Conservation (phyloP, 768 basidiomycete species). For the Mycena crocata region DNA sequence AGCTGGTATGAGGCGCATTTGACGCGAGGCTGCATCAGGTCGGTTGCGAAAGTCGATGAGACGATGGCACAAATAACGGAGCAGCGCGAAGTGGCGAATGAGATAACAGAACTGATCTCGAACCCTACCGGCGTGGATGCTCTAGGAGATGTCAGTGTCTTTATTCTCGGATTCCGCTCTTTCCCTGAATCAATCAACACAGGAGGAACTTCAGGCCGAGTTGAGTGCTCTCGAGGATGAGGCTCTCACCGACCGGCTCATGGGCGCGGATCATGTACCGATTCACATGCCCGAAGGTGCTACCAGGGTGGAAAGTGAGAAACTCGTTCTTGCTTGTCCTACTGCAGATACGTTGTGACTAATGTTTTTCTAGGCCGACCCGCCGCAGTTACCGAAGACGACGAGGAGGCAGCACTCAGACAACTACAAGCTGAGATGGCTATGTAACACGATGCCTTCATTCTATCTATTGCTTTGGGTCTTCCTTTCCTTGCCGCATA, state of each 20-base stretch:
- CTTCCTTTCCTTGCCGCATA: slow-evolving; percentile 32
- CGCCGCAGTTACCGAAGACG: slow-evolving; percentile 74
- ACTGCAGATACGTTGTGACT: background rate
- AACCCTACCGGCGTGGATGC: slow-evolving; percentile 69
- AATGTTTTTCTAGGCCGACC: slow-evolving; percentile 41
- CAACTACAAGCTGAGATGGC: slow-evolving; percentile 90
- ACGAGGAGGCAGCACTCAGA: slow-evolving; percentile 91
- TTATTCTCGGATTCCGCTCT: slow-evolving; percentile 13
- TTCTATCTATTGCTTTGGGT: slow-evolving; percentile 31
- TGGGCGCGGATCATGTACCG: slow-evolving; percentile 90
- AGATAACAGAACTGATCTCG: slow-evolving; percentile 91
- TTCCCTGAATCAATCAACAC: slow-evolving; percentile 19
- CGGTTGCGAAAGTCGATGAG: slow-evolving; percentile 88
- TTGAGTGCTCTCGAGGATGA: slow-evolving; percentile 91
- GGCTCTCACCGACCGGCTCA: slow-evolving; percentile 84
- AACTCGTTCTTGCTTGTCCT: background rate
- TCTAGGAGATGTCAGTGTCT: slow-evolving; percentile 75
- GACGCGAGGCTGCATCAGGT: slow-evolving; percentile 55
- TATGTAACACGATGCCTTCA: slow-evolving; percentile 64
- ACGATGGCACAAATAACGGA: slow-evolving; percentile 91
- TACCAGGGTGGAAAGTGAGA: slow-evolving; percentile 63
- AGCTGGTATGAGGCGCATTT: background rate
- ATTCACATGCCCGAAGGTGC: slow-evolving; percentile 81
- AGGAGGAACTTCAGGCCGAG: slow-evolving; percentile 86
- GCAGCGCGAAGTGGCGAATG: slow-evolving; percentile 92